Evolutionary conservation across 1,284 basidiomycete genomes (phyloP), one percentile per base, ranked within the genome.

Genomic region (Rhodotorula sp.): DNA sequence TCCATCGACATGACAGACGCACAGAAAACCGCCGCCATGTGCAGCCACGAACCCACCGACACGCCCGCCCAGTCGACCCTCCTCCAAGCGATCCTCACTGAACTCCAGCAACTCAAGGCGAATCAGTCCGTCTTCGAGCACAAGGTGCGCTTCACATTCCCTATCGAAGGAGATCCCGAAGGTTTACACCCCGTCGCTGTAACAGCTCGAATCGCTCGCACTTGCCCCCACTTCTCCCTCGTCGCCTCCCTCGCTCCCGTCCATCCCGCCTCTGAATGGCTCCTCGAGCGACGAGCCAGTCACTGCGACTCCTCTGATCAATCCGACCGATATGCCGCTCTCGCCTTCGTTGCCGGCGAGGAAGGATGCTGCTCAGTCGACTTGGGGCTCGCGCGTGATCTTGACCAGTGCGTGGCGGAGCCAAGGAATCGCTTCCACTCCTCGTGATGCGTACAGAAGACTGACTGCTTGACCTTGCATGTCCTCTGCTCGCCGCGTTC

Each of bases 371-470:
- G 46, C 65, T 20, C 75, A 75, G 86, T 47, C 78, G 91, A 44
- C 58, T 24, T 92, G 92, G 77, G 89, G 90, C 9, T 87, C 87
- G 10, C 83, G 91, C 57, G 88, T 92, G 44, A 83, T 90, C 70
- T 83, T 92, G n/a, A 91, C 89, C 11, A 91, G 90, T 90, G 76
- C 55, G 61, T 58, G 40, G 40, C 40, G 40, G 9, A 44, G 11
- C 26, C 52, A 54, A 30, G 16, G 52, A 26, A 31, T 24, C 52
- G 15, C 52, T 24, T 52, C 52, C 30, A 30, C 30, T 37, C 15
- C 13, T 44, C 11, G 7, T 44, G 40, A 6, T 18, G 3, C 40
- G 10, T 44, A 18, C 15, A 13, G 16, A 13, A 13, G 5, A 18
- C 40, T 44, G 16, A 44, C 34, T 44, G 40, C 40, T 44, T 44